phyloP scores from a whole-genome alignment of 192 early-diverging fungal genomes.

The Coemansia sp. region DNA sequence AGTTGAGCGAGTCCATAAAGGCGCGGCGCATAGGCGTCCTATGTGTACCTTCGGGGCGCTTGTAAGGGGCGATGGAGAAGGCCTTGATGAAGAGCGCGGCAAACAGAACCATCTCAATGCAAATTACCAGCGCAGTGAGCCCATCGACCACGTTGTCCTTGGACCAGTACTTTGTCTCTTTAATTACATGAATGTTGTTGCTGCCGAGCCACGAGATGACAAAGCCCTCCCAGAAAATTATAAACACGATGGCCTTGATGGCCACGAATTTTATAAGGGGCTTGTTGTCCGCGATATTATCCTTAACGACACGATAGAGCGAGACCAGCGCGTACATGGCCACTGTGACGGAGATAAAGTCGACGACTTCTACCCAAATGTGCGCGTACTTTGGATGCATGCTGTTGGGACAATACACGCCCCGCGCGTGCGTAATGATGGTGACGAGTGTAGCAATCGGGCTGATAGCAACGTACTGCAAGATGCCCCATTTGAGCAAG shows the following conservation, averaged over 20 bases:
- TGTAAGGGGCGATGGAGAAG: conserved; percentile 42
- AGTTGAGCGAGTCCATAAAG: conserved; percentile 53
- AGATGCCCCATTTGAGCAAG: conserved; percentile 62
- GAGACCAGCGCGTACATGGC: conserved; percentile 71
- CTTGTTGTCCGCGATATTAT: conserved; percentile 55
- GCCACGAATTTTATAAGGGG: conserved; percentile 52
- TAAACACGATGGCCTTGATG: conserved; percentile 61
- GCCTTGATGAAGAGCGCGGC: conserved; percentile 55
- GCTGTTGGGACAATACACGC: conserved; percentile 63
- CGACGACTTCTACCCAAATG: conserved; percentile 62
- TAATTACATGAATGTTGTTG: conserved; percentile 53
- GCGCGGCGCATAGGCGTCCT: conserved; percentile 50
- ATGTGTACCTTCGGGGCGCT: conserved; percentile 27
- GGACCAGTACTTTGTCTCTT: conserved; percentile 58
- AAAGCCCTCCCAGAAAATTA: conserved; percentile 65
- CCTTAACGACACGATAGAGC: conserved; percentile 63
- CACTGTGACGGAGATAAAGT: conserved; percentile 62
- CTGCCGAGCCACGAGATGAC: conserved; percentile 57
- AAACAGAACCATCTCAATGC: conserved; percentile 60
- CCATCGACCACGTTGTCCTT: conserved; percentile 55
- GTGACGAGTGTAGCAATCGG: conserved; percentile 60
- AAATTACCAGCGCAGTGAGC: conserved; percentile 56
- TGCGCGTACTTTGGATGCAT: conserved; percentile 63
- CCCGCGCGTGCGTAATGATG: conserved; percentile 60
- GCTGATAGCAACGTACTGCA: conserved; percentile 72